Evolutionary conservation across 805 yeast species (phyloP), one percentile per base, ranked within the genome.

Genomic region (Teunomyces atbi): DNA sequence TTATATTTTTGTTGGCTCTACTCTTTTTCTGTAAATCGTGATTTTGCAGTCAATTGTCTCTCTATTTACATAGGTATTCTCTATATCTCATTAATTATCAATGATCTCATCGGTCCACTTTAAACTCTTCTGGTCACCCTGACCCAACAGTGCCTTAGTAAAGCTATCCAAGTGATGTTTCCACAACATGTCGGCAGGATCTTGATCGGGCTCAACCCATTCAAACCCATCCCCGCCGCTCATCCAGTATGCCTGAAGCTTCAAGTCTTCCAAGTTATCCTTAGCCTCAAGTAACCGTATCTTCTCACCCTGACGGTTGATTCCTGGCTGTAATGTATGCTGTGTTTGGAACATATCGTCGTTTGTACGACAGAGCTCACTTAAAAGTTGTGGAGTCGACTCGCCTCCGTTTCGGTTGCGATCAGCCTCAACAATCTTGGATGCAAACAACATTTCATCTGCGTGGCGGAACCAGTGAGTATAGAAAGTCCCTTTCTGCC

Each of bases 151-250:
- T 4, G 57, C 56, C 21, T 49, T 54, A 23, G 62, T 53, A 33
- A 53, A 58, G 42, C 45, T 44, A 3, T 53, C 47, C 47, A 72
- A 55, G 45, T 69, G 69, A 4, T 58, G 42, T 41, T 60, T 58
- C 77, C 77, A 73, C 29, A 66, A 43, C 13, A 82, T 51, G 16
- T 83, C 89, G 0, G 94, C 95, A 0, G 96, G 96, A 59, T 89
- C 96, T 58, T 85, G 86, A 60, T 88, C 96, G 0, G 96, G 96
- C 59, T 88, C 96, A 10, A 79, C 84, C 96, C 96, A 88, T 49
- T 84, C 87, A 59, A 86, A 88, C 11, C 89, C 90, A 45, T 84
- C 91, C 26, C 96, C 96, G 6, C 89, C 87, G 35, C 85, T 76
- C 59, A 87, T 81, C 96, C 96, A 88, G 66, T 87, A 88, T 55